Conservation (phyloP, 441 rosid genomes). For the Melastoma candidum region DNA sequence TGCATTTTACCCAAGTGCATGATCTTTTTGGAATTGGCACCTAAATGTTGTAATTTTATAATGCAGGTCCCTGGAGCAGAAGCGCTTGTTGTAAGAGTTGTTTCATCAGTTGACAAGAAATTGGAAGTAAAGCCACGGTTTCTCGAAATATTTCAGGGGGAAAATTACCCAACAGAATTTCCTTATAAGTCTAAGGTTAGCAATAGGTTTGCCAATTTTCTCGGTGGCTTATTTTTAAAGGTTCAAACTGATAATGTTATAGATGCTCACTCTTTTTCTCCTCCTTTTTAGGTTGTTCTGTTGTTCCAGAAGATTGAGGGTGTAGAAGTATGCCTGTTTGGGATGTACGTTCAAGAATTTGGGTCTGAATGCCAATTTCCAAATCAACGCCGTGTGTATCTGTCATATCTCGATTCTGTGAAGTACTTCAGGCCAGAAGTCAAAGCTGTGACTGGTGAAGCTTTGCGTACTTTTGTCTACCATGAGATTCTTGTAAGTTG, state of each 20-base stretch:
- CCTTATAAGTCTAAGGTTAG: slow-evolving; percentile 94
- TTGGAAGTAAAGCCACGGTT: slow-evolving; percentile 93
- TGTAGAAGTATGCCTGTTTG: slow-evolving; percentile 97
- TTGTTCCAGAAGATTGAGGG: slow-evolving; percentile 99
- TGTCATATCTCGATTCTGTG: slow-evolving; percentile 93
- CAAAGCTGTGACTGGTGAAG: slow-evolving; percentile 90
- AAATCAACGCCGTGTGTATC: slow-evolving; percentile 63
- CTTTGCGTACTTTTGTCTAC: slow-evolving; percentile 93
- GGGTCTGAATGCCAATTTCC: slow-evolving; percentile 75
- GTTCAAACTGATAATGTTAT: slow-evolving; percentile 7
- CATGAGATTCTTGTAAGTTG: slow-evolving; percentile 90
- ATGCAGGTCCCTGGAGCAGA: slow-evolving; percentile 92
- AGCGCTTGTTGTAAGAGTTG: slow-evolving; percentile 90
- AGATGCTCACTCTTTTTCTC: slow-evolving; percentile 10
- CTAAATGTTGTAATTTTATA: slow-evolving; percentile 2
- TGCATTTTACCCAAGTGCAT: no score
- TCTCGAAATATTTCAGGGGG: slow-evolving; percentile 92
- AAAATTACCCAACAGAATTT: slow-evolving; percentile 84
- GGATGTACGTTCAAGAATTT: slow-evolving; percentile 99
- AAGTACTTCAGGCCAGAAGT: slow-evolving; percentile 98
- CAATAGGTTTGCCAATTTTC: slow-evolving; percentile 11
- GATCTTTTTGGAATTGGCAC: no score
- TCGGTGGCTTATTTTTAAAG: slow-evolving; percentile 1
- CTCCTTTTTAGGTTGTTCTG: slow-evolving; percentile 67
- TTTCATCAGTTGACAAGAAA: slow-evolving; percentile 98